These are phyloP conservation scores for Desmodesmus armatus DNA, from an alignment of 139 green algal genomes.

Conservation along the genomic window DNA sequence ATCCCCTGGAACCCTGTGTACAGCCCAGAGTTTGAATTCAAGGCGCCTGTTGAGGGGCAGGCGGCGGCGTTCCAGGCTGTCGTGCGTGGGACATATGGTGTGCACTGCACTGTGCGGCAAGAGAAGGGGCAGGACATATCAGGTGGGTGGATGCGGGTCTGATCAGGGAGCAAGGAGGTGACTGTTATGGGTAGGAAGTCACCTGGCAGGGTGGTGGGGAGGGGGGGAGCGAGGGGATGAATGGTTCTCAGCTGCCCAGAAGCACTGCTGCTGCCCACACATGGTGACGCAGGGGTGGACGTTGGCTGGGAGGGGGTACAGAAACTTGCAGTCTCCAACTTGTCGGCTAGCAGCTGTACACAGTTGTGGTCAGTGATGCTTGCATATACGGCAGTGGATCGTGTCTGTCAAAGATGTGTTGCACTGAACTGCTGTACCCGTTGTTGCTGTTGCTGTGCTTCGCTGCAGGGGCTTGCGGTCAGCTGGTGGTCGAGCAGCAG, in stretches of 20 bases:
- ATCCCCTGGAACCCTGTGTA: slow-evolving; percentile 94
- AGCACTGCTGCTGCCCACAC: too few species aligned
- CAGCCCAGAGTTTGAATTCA: slow-evolving; percentile 50
- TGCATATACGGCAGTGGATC: too few species aligned
- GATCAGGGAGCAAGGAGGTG: too few species aligned
- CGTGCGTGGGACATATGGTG: slow-evolving; percentile 72
- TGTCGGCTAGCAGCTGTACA: too few species aligned
- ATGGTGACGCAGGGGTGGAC: too few species aligned
- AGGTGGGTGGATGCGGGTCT: slow-evolving; percentile 43
- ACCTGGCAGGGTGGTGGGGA: neutral
- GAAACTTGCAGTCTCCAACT: too few species aligned
- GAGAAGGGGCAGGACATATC: slow-evolving; percentile 94
- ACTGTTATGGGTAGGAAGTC: too few species aligned
- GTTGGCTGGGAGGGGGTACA: too few species aligned
- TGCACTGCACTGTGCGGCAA: slow-evolving; percentile 87
- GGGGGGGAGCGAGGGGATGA: neutral
- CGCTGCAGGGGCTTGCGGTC: too few species aligned
- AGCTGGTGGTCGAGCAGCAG: too few species aligned
- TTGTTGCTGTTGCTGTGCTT: neutral
- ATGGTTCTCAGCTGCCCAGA: neutral
- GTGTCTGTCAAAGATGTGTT: neutral
- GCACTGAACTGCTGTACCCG: neutral
- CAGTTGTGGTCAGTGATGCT: too few species aligned
- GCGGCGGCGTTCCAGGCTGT: slow-evolving; percentile 77
- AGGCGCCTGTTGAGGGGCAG: slow-evolving; percentile 59